Conservation (phyloP, 139 green algal species). For the Diplosphaera chodatii region DNA sequence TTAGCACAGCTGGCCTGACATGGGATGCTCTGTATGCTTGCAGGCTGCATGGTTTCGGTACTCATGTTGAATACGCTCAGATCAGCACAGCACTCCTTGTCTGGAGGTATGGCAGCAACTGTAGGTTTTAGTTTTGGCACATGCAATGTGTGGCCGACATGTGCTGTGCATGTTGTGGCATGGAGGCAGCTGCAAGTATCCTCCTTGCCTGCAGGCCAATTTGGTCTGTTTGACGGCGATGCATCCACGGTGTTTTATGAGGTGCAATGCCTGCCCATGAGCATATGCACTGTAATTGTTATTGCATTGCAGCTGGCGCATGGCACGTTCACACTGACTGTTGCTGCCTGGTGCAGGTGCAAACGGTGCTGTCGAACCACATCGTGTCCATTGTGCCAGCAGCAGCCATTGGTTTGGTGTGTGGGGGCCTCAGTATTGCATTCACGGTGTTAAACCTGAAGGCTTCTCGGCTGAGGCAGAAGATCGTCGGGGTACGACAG, state of each 20-base stretch:
- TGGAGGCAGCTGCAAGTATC: too few species aligned
- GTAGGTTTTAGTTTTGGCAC: too few species aligned
- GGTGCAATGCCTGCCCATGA: too few species aligned
- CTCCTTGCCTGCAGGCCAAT: slow-evolving; percentile 27
- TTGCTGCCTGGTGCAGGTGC: slow-evolving; percentile 25
- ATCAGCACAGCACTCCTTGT: slow-evolving; percentile 41
- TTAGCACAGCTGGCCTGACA: too few species aligned
- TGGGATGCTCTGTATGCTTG: too few species aligned
- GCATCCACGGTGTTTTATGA: slow-evolving; percentile 49
- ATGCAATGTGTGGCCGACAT: too few species aligned
- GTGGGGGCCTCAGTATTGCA: slow-evolving; percentile 54
- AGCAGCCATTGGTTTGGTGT: slow-evolving; percentile 57
- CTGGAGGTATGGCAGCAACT: not conserved
- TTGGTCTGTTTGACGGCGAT: slow-evolving; percentile 60
- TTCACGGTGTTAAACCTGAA: slow-evolving; percentile 80
- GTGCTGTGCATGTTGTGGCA: too few species aligned
- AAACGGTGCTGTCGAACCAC: slow-evolving; percentile 55
- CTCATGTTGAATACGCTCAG: slow-evolving; percentile 62
- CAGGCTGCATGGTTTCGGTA: slow-evolving; percentile 60
- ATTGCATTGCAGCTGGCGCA: too few species aligned
- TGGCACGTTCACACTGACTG: too few species aligned
- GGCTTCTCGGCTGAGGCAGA: slow-evolving; percentile 17
- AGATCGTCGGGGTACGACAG: not conserved
- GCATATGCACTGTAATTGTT: too few species aligned
- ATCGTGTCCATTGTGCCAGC: slow-evolving; percentile 68